Evolutionary conservation across 2,329 filamentous ascomycete genomes (phyloP).

Genomic region (Scedosporium minutisporum): DNA sequence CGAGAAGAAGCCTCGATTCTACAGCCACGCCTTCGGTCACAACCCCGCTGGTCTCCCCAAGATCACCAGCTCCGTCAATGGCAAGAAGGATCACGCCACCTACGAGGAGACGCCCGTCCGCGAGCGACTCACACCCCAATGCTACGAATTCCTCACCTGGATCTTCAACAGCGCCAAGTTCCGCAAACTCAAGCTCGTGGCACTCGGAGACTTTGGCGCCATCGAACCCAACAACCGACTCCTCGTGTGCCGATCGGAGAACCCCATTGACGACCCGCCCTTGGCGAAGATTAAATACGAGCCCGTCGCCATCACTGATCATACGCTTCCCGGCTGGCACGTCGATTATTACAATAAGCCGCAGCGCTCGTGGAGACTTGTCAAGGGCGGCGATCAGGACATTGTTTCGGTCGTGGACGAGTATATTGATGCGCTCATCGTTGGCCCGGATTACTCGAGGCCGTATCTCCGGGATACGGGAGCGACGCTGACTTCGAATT

Average conservation of each 20-base stretch:
- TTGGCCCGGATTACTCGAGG: not conserved
- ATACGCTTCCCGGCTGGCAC: not conserved
- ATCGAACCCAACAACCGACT: not conserved
- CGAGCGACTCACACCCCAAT: not conserved
- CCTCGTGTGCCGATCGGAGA: not conserved
- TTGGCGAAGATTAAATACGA: not conserved
- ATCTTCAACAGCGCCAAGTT: not conserved
- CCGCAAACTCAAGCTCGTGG: not conserved
- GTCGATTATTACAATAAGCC: not conserved
- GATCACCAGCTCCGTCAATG: not conserved
- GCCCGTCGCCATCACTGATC: not conserved
- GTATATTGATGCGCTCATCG: not conserved
- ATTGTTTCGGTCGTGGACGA: not conserved
- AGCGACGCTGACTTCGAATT: not conserved
- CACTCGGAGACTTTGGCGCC: slow-evolving; percentile 3
- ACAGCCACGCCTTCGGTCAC: slow-evolving; percentile 1
- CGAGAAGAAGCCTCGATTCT: not conserved
- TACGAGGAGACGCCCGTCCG: not conserved
- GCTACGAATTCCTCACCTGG: slow-evolving; percentile 1
- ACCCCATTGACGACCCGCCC: not conserved
- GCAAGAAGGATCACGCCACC: not conserved
- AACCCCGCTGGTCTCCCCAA: not conserved
- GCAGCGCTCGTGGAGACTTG: not conserved
- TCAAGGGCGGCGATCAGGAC: not conserved
- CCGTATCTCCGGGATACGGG: not conserved